Evolutionary conservation across 2,329 filamentous ascomycete genomes (phyloP), one percentile per base, ranked within the genome.

Genomic region (Parastagonospora avenae): DNA sequence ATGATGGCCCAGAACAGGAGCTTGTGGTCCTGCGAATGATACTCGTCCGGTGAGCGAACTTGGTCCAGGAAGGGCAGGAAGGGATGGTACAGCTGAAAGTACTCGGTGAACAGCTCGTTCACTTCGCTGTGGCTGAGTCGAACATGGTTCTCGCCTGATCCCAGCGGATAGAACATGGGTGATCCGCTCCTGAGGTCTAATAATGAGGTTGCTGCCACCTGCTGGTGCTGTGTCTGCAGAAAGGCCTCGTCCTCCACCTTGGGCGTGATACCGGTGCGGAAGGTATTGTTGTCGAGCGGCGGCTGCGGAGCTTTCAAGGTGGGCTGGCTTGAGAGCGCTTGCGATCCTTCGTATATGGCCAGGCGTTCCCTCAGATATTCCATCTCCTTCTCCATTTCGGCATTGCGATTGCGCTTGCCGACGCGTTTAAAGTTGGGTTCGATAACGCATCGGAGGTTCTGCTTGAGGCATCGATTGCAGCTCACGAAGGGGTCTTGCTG

Each of bases 1-100:
- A 92, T 79, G 52, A 93, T 88, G 41, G 89, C 84, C 92, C 92
- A 96, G 74, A 96, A 96, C 1, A 96, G 82, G 11, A 96, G 79
- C 4, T 87, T 86, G 43, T 91, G 89, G 63, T 93, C 88, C 52
- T 86, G 82, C 66, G 89, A 89, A 70, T 90, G 94, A 50, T 85
- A 79, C 40, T 94, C 72, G n/a, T 74, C 88, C 1, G 91, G 88
- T 0, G 83, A 76, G 58, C 87, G 85, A 8, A 80, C 69, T 5
- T 85, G 80, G 63, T 86, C 88, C 58, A 93, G 82, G 65, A 93
- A 89, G 0, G 90, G 89, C 12, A 93, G 76, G 67, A 90, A 93
- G 1, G 85, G 86, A 69, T 94, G 90, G 70, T 92, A 93, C 65
- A 80, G 85, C 54, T 79, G 77, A 76, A 91, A 93, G 75, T 88